phyloP scores from a whole-genome alignment of 1,284 basidiomycete genomes.

The Cryptococcus sp. region DNA sequence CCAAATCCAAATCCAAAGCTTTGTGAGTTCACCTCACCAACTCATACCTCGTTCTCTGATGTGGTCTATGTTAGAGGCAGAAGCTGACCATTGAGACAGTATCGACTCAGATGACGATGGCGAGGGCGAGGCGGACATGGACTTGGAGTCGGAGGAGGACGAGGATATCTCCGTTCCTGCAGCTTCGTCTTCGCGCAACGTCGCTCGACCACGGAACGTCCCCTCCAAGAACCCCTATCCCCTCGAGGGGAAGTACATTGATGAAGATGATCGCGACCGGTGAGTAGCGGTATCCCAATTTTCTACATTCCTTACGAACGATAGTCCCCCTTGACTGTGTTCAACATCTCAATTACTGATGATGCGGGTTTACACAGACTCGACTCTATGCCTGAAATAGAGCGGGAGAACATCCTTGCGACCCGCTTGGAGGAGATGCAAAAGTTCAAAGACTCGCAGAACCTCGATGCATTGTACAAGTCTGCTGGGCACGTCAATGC shows the following conservation, averaged over 20 bases:
- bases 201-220: slow-evolving; percentile 2
- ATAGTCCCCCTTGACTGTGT: no score
- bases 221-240: slow-evolving; percentile 70
- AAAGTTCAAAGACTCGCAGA: slow-evolving; percentile 69
- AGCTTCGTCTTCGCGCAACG: slow-evolving; percentile 5
- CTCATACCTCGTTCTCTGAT: no score
- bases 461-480: slow-evolving; percentile 73
- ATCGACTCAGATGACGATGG: slow-evolving; percentile 26
- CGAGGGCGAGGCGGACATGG: slow-evolving; percentile 40
- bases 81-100: not conserved
- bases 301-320: no score
- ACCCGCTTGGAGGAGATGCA: slow-evolving; percentile 78
- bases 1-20: slow-evolving; percentile 37
- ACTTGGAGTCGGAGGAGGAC: slow-evolving; percentile 44
- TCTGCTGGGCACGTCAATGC: slow-evolving; percentile 44
- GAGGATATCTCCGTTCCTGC: slow-evolving; percentile 13
- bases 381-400: slow-evolving; percentile 76
- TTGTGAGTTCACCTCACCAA: slow-evolving; percentile 27
- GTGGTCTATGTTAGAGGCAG: no score
- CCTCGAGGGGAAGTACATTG: slow-evolving; percentile 83
- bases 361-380: slow-evolving; percentile 59
- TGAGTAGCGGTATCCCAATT: slow-evolving; percentile 53
- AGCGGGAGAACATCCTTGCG: slow-evolving; percentile 82
- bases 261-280: slow-evolving; percentile 78
- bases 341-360: no score